Percentiles rank a stretch among this genome's conserved stretches.
phyloP scores from a whole-genome alignment of 306 rosid species.

The Glycyrrhiza uralensis region DNA sequence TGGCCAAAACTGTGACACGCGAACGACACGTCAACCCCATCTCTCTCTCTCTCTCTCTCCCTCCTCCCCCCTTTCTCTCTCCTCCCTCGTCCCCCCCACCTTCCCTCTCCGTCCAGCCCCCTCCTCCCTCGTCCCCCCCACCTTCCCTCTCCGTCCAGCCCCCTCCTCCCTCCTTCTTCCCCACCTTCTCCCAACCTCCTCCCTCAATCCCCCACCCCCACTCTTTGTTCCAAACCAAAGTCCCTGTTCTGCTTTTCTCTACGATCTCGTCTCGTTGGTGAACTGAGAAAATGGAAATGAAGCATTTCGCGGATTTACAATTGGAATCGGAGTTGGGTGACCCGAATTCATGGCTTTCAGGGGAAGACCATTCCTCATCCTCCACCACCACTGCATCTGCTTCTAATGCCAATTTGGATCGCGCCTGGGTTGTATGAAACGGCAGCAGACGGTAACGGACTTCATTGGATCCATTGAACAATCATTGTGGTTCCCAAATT shows the following conservation, averaged over 20 bases:
- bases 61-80: too few species aligned
- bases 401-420: constrained; percentile 59
- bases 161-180: too few species aligned
- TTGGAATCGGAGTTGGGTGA: constrained; percentile 57
- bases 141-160: too few species aligned
- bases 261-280: too few species aligned
- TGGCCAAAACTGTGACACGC: too few species aligned
- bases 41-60: too few species aligned
- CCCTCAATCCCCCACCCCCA: too few species aligned
- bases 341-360: constrained; percentile 74
- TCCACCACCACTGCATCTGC: constrained; percentile 22
- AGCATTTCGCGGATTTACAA: constrained; percentile 62
- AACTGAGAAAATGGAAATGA: constrained; percentile 39
- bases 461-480: neutral
- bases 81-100: too few species aligned
- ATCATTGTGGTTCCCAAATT: neutral
- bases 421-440: constrained; percentile 22
- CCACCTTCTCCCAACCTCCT: too few species aligned
- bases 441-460: neutral
- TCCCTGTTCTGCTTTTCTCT: neutral
- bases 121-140: too few species aligned
- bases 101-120: too few species aligned
- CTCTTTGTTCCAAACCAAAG: neutral
- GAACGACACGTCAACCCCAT: too few species aligned
- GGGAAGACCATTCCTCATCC: constrained; percentile 48